A percentile compares a stretch with the other conserved stretches of the same genome.
Evolutionary conservation across 768 basidiomycete species (phyloP).

Genomic region (Tylopilus rubrobrunneus): DNA sequence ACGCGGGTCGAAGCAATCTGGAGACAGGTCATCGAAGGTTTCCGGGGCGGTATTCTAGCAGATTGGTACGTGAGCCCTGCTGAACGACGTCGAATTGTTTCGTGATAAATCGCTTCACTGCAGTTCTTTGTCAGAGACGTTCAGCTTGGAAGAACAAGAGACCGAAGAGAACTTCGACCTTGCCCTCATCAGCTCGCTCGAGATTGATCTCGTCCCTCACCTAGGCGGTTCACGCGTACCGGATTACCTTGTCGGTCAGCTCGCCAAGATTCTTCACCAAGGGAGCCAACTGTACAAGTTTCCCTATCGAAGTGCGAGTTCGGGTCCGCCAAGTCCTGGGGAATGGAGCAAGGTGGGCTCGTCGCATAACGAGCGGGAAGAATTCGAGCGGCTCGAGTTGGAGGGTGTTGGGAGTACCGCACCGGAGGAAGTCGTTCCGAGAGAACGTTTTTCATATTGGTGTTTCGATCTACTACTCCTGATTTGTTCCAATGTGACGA

Average conservation of each 20-base stretch:
- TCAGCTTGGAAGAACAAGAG: conserved; percentile 63
- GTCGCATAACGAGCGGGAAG: conserved; percentile 19
- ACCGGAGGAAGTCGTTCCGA: conserved; percentile 49
- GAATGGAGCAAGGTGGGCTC: conserved; percentile 5
- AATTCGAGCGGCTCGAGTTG: conserved; percentile 36
- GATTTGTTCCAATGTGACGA: conserved; percentile 64
- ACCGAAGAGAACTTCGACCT: conserved; percentile 84
- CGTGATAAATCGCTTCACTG: background rate
- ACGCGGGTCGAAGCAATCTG: conserved; percentile 79
- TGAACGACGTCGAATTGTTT: background rate
- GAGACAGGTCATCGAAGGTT: conserved; percentile 79
- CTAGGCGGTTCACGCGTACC: conserved; percentile 67
- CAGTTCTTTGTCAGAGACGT: conserved; percentile 56
- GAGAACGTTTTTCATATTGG: conserved; percentile 91
- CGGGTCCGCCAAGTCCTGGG: conserved; percentile 8
- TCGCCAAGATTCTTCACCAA: conserved; percentile 68
- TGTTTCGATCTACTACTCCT: conserved; percentile 85
- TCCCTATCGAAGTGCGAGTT: background rate
- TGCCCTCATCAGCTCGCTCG: conserved; percentile 70
- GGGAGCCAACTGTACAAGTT: conserved; percentile 63
- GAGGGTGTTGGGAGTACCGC: conserved; percentile 58
- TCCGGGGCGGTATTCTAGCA: conserved; percentile 75
- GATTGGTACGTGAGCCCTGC: conserved; percentile 60
- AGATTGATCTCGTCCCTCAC: conserved; percentile 76
- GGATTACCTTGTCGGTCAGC: conserved; percentile 61